Evolutionary conservation across 345 rosid species (phyloP), one percentile per base, ranked within the genome.

Genomic region (Pistacia integerrima): DNA sequence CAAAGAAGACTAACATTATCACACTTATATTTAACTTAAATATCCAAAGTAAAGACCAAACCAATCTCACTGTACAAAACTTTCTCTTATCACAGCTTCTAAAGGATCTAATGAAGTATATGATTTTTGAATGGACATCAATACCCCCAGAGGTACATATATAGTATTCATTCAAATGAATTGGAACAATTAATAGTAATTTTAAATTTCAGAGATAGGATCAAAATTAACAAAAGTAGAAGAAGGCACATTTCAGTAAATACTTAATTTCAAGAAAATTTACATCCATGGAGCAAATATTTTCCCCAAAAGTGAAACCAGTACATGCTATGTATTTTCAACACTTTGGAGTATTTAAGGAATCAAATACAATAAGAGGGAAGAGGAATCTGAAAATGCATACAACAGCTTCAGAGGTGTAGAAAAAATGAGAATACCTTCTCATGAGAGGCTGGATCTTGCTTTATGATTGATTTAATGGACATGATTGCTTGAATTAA

Each of bases 401-500:
- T 22, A 35, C 69, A 66, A 70, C n/a, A 76, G 65, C 58, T 79
- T 67, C 65, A 59, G 63, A 74, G 63, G 51, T 73, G 56, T 59
- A 75, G 70, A 67, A 76, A 30, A 79, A 77, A 69, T 76, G 65
- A 57, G 36, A 41, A 44, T 81, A 96, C 99, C 90, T 92, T 93
- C 85, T 93, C 98, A 83, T 95, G 89, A 82, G 75, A 71, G 49
- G 79, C 78, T 68, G 99, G 97, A 83, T 92, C 90, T 75, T 83
- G 90, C 84, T 86, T 90, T 75, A 93, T 77, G 77, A 93, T 93
- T 76, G 92, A 87, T 82, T 86, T 92, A 74, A 93, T 86, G 66
- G 99, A 93, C 82, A 85, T 77, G 76, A 96, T 84, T 28, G 89
- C 88, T 83, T 93, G 98, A 77, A 88, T 82, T 82, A 93, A 87